phyloP scores from a whole-genome alignment of 164 flowering plant species.

The Macadamia integrifolia region DNA sequence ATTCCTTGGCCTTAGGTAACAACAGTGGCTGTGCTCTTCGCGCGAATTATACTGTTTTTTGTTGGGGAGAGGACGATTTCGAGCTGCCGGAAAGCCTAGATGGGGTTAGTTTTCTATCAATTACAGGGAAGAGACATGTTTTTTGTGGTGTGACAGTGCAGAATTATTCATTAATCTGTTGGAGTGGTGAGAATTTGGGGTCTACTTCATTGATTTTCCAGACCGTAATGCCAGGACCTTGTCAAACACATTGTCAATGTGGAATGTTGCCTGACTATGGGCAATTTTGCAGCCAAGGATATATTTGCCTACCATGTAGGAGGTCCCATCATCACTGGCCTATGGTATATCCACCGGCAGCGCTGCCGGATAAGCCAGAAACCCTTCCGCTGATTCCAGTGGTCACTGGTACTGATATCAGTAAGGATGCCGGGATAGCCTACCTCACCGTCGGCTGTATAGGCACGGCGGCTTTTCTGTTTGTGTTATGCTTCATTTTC shows the following conservation, averaged over 20 bases:
- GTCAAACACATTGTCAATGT: conserved; percentile 35
- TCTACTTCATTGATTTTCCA: conserved; percentile 28
- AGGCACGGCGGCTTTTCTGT: conserved; percentile 33
- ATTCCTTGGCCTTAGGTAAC: conserved; percentile 55
- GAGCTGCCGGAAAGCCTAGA: conserved; percentile 33
- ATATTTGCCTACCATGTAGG: conserved; percentile 33
- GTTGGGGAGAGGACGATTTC: conserved; percentile 53
- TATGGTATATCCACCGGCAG: not conserved
- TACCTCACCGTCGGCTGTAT: conserved; percentile 56
- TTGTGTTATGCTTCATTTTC: conserved; percentile 20
- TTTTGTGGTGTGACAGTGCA: conserved; percentile 51
- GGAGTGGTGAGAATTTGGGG: conserved; percentile 37
- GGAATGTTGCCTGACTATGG: conserved; percentile 18
- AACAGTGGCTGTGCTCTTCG: conserved; percentile 50
- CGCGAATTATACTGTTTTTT: conserved; percentile 37
- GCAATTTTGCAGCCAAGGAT: conserved; percentile 27
- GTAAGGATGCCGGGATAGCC: conserved; percentile 22
- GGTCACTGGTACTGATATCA: no score
- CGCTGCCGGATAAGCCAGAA: no score
- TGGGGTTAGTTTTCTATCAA: conserved; percentile 19
- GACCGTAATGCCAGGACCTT: conserved; percentile 55
- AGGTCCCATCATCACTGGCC: not conserved
- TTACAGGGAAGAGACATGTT: conserved; percentile 41
- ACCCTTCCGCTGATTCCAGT: no score
- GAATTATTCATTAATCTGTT: conserved; percentile 55